phyloP scores from a whole-genome alignment of 148 eudicot genomes.

The Mesembryanthemum crystallinum region DNA sequence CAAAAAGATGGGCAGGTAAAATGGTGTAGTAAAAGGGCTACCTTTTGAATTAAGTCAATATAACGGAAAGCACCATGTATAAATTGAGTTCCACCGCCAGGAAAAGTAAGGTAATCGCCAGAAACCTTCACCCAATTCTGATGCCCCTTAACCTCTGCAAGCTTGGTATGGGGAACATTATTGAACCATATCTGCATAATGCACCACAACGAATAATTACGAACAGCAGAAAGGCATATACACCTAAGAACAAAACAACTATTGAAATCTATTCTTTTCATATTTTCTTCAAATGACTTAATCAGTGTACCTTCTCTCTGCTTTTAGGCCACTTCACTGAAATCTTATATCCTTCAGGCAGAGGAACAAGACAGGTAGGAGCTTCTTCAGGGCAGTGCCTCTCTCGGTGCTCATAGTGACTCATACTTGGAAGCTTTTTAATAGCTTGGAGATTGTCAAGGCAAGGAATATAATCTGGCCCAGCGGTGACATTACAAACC shows the following conservation, averaged over 20 bases:
- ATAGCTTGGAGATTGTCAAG: slow-evolving; percentile 62
- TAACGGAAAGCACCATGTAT: slow-evolving; percentile 59
- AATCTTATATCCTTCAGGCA: slow-evolving; percentile 60
- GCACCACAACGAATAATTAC: no score
- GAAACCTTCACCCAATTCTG: slow-evolving; percentile 68
- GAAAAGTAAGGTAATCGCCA: slow-evolving; percentile 63
- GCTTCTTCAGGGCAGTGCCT: slow-evolving; percentile 60
- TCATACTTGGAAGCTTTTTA: slow-evolving; percentile 39
- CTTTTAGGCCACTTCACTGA: slow-evolving; percentile 64
- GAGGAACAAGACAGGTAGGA: slow-evolving; percentile 60
- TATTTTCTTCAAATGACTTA: not conserved
- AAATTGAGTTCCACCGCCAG: slow-evolving; percentile 76
- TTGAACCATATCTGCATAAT: slow-evolving; percentile 52
- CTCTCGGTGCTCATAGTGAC: slow-evolving; percentile 65
- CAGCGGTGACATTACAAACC: slow-evolving; percentile 58
- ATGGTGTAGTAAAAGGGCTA: slow-evolving; percentile 17
- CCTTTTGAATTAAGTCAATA: slow-evolving; percentile 56
- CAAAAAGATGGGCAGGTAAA: no score
- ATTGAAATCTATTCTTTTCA: no score
- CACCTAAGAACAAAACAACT: no score
- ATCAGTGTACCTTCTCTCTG: slow-evolving; percentile 62
- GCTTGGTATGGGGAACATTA: slow-evolving; percentile 65
- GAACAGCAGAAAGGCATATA: no score
- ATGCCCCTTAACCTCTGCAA: slow-evolving; percentile 65
- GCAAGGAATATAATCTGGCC: slow-evolving; percentile 80